phyloP scores from a whole-genome alignment of 305 asterid genomes.

The Fraxinus albicans region DNA sequence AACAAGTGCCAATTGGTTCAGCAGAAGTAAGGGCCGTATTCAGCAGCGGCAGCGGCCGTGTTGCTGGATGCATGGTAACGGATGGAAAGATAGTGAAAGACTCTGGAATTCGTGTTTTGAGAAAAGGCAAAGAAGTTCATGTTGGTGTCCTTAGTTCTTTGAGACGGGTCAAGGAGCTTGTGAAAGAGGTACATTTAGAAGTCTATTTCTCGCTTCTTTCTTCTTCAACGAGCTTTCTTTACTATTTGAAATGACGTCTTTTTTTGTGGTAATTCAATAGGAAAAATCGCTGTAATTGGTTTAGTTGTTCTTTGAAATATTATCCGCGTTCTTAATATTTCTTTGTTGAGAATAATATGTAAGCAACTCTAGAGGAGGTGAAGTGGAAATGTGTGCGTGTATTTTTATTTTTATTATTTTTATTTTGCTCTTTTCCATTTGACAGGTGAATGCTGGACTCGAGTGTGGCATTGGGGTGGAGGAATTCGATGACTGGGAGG shows the following conservation, averaged over 20 bases:
- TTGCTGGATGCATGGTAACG: constrained; percentile 96
- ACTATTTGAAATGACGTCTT: background rate
- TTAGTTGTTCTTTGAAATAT: background rate
- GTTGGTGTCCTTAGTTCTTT: constrained; percentile 80
- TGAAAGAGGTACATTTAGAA: constrained; percentile 74
- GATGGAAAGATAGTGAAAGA: constrained; percentile 89
- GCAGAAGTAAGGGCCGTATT: constrained; percentile 95
- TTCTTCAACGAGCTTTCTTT: constrained; percentile 11
- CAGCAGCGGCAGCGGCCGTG: constrained; percentile 97
- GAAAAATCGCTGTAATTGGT: background rate
- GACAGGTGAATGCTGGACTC: constrained; percentile 89
- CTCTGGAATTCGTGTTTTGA: constrained; percentile 78
- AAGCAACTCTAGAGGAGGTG: background rate
- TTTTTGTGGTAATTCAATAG: background rate
- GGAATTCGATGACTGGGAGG: constrained; percentile 76
- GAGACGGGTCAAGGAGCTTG: constrained; percentile 83
- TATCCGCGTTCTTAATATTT: background rate
- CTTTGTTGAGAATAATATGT: background rate
- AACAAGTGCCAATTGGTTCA: constrained; percentile 80
- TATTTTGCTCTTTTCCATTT: background rate
- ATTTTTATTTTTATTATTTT: no score
- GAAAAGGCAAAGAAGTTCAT: constrained; percentile 76
- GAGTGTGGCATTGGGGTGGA: constrained; percentile 91
- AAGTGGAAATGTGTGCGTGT: background rate
- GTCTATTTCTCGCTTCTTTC: constrained; percentile 2